Conservation (phyloP, 2,329 filamentous ascomycete genomes). For the Fusarium sp. region DNA sequence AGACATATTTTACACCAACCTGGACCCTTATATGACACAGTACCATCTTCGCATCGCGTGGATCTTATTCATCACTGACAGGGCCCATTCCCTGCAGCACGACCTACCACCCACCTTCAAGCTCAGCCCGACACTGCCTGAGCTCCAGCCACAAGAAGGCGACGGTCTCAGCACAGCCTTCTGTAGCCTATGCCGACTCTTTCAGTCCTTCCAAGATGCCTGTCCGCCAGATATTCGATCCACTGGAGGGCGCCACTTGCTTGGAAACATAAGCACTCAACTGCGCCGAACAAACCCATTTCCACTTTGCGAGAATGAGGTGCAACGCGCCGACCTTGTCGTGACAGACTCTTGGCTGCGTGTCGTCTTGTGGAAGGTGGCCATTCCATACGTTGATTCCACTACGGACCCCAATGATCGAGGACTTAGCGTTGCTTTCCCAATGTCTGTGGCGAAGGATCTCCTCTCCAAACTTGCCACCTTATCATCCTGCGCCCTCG, state of each 20-base stretch:
- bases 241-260: not conserved
- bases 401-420: constrained; percentile 20
- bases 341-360: constrained; percentile 24
- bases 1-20: constrained; percentile 14
- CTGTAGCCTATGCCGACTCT: constrained; percentile 24
- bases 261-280: constrained; percentile 19
- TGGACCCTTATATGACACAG: not conserved
- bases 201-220: constrained; percentile 20
- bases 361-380: constrained; percentile 25
- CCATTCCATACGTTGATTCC: constrained; percentile 13
- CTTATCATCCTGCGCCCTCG: constrained; percentile 16
- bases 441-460: constrained; percentile 18
- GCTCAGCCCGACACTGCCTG: constrained; percentile 19
- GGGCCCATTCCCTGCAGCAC: constrained; percentile 22
- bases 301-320: constrained; percentile 14
- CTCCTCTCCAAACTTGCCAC: constrained; percentile 17
- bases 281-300: not conserved
- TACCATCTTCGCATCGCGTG: constrained; percentile 25
- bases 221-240: constrained; percentile 16
- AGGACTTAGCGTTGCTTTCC: constrained; percentile 20
- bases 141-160: not conserved
- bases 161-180: constrained; percentile 11
- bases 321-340: constrained; percentile 18
- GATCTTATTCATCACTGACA: constrained; percentile 24
- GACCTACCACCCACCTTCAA: constrained; percentile 25